Percentiles rank a stretch among this genome's conserved stretches.
Conservation (phyloP, 139 green algal genomes). For the Coelastrella sp. region DNA sequence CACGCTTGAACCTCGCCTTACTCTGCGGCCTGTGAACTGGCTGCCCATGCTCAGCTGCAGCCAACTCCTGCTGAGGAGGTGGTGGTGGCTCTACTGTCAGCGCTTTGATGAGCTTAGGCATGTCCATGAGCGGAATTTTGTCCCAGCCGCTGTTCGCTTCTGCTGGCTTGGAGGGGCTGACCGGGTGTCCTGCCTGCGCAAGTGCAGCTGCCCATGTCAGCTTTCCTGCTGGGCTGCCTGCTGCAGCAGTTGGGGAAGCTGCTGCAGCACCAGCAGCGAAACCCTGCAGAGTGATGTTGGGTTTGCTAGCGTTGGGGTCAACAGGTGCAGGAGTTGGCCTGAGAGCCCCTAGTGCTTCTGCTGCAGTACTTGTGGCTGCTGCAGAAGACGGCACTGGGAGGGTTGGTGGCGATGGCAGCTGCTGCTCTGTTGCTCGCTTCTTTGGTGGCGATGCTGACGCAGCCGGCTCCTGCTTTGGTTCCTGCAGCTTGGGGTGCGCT, state of each 20-base stretch:
- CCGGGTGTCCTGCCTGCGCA: neutral
- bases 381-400: no score
- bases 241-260: neutral
- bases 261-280: neutral
- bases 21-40: conserved; percentile 7
- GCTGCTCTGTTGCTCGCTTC: no score
- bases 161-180: neutral
- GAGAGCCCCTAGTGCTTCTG: no score
- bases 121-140: conserved; percentile 18
- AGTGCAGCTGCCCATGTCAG: neutral
- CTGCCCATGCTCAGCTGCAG: conserved; percentile 6
- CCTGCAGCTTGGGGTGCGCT: neutral
- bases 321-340: no score
- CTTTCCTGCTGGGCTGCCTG: neutral
- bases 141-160: neutral
- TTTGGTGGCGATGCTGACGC: no score
- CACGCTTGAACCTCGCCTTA: conserved; percentile 25
- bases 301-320: neutral
- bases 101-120: conserved; percentile 22
- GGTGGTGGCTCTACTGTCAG: neutral
- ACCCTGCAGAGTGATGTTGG: neutral
- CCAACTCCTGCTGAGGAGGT: conserved; percentile 9
- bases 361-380: no score
- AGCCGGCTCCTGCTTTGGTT: no score
- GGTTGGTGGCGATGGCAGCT: no score